These are phyloP conservation scores for Aspergillus diversus DNA, from an alignment of 495 filamentous ascomycete species.

Conservation along the genomic window DNA sequence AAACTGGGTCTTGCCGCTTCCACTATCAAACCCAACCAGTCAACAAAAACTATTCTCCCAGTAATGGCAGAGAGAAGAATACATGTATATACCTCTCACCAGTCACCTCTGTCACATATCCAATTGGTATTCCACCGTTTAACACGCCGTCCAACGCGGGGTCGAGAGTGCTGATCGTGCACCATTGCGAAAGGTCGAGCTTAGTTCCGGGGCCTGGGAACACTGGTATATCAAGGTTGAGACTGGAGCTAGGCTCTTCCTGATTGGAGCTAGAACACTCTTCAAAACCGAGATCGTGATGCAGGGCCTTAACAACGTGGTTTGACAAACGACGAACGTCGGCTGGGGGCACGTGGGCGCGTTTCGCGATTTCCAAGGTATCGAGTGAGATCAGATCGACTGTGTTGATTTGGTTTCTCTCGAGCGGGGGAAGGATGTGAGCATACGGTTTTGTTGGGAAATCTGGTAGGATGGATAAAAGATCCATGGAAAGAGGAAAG, in stretches of 20 bases:
- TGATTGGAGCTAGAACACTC: slow-evolving; percentile 19
- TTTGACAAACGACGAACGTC: slow-evolving; percentile 72
- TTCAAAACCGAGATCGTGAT: slow-evolving; percentile 62
- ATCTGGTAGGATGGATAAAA: slow-evolving; percentile 77
- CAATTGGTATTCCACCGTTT: slow-evolving; percentile 81
- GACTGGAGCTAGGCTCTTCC: slow-evolving; percentile 34
- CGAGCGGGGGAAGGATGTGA: slow-evolving; percentile 77
- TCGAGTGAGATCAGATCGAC: slow-evolving; percentile 88
- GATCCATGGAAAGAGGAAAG: slow-evolving; percentile 64
- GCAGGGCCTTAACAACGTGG: slow-evolving; percentile 67
- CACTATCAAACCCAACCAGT: slow-evolving; percentile 42
- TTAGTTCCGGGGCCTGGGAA: slow-evolving; percentile 31
- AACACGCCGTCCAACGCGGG: slow-evolving; percentile 71
- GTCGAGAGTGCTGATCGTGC: slow-evolving; percentile 80
- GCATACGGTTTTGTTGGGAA: slow-evolving; percentile 71
- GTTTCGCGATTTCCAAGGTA: slow-evolving; percentile 79
- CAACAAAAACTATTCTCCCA: background rate
- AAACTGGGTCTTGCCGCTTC: slow-evolving; percentile 95
- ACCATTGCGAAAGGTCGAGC: slow-evolving; percentile 50
- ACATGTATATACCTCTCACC: slow-evolving; percentile 71
- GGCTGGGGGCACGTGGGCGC: slow-evolving; percentile 78
- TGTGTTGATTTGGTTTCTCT: slow-evolving; percentile 72
- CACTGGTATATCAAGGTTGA: slow-evolving; percentile 24
- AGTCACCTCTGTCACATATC: slow-evolving; percentile 86
- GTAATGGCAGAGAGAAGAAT: background rate